Conservation (phyloP, 2,329 filamentous ascomycete species). For the Colletotrichum incanum region DNA sequence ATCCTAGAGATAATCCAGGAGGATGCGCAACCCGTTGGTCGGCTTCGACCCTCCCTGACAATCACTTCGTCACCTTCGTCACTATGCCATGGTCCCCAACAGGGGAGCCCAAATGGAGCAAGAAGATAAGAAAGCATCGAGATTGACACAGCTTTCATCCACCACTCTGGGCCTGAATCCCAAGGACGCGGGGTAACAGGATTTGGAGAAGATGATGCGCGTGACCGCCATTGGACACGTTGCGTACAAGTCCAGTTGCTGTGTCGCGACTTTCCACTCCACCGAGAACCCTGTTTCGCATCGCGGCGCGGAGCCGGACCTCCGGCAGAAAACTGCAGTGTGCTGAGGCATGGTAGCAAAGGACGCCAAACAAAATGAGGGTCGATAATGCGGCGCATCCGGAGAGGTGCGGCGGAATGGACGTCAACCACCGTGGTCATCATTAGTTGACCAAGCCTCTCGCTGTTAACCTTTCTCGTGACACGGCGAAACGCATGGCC, state of each 20-base stretch:
- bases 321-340: constrained; percentile 13
- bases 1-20: neutral
- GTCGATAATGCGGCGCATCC: neutral
- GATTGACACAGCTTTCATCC: constrained; percentile 11
- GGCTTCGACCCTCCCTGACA: constrained; percentile 1
- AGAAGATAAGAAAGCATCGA: constrained; percentile 9
- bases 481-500: constrained; percentile 33
- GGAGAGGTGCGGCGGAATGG: neutral
- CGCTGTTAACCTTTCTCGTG: constrained; percentile 38
- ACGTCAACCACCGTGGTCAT: constrained; percentile 2
- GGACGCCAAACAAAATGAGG: neutral
- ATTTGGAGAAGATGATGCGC: constrained; percentile 14
- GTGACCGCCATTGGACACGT: constrained; percentile 24
- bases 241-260: constrained; percentile 14
- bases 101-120: neutral
- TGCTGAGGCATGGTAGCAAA: neutral
- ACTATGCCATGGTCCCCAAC: neutral
- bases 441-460: constrained; percentile 9
- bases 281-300: constrained; percentile 16
- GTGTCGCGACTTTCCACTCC: constrained; percentile 3
- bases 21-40: neutral
- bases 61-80: constrained; percentile 19
- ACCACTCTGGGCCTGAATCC: constrained; percentile 14
- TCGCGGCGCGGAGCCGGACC: constrained; percentile 32
- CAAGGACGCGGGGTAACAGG: constrained; percentile 21